Evolutionary conservation across 2,329 filamentous ascomycete species (phyloP), one percentile per base, ranked within the genome.

Genomic region (Venturiaceae sp.): DNA sequence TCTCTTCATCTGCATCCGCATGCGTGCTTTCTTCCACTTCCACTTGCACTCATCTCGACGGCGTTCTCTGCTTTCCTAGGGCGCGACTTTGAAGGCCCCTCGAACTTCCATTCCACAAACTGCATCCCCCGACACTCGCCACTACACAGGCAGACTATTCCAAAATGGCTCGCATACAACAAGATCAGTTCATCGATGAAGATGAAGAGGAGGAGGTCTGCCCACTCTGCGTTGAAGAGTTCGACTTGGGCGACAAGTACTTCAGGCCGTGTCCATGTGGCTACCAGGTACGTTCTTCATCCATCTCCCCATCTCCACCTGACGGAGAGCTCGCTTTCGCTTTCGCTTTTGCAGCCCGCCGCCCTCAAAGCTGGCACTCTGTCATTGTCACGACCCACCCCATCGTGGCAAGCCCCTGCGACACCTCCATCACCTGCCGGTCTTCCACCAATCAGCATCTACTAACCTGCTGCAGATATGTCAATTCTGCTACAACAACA

Each of bases 401-500:
- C 16, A 26, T 50, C 3, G 26, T 50, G 44, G 23, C 44, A 16
- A 30, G 44, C 13, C 14, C 23, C 44, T 30, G 5, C 36, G 33
- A 37, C 37, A 37, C 11, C 21, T 39, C 54, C 33, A 56, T 21
- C 37, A 46, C 13, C 14, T 13, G 14, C 44, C 44, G 13, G 9
- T 23, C 34, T 46, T 28, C 37, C 13, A 30, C 37, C 54, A 37
- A 56, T 28, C 23, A 56, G 37, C 52, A 34, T n/a, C 34, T 30
- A 53, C 52, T 34, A 23, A 53, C 30, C 23, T 13, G 16, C 16
- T 13, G 16, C 56, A 96, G 92, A 92, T 99, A 72, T 99, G 94
- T 75, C 95, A 99, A 79, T 99, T 99, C 75, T 99, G 94, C 77
- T 99, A 92, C 79, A 96, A 99, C 76, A 99, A 97, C 72, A 95